Percentiles rank a stretch among this genome's conserved stretches.
phyloP scores from a whole-genome alignment of 345 rosid species.

The Ceriops decandra region DNA sequence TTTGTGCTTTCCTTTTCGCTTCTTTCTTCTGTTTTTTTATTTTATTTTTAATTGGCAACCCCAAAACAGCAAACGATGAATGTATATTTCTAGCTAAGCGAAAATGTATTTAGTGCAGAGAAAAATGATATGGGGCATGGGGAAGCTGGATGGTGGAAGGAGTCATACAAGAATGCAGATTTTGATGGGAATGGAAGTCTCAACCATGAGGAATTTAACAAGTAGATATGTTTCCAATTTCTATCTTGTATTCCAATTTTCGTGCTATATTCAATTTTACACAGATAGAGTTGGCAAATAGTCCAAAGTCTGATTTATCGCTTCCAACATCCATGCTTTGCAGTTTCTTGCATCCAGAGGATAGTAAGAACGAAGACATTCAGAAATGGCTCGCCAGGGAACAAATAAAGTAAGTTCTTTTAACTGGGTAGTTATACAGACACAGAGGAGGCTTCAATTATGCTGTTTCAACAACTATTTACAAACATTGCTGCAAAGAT shows the following conservation, averaged over 20 bases:
- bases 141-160: conserved; percentile 78
- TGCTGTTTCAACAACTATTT: too few species aligned
- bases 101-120: conserved; percentile 23
- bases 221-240: conserved; percentile 27
- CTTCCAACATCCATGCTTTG: neutral
- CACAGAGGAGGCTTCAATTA: too few species aligned
- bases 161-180: conserved; percentile 54
- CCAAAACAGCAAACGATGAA: too few species aligned
- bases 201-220: conserved; percentile 46
- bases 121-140: conserved; percentile 48
- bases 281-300: too few species aligned
- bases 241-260: neutral
- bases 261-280: neutral
- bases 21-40: too few species aligned
- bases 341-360: conserved; percentile 79
- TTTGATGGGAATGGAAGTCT: conserved; percentile 46
- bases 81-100: neutral
- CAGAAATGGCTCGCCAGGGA: conserved; percentile 53
- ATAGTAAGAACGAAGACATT: conserved; percentile 46
- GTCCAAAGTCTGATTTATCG: neutral
- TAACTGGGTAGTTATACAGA: too few species aligned
- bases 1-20: neutral
- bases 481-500: too few species aligned
- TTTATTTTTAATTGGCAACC: too few species aligned
- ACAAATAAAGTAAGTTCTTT: conserved; percentile 42